Conservation (phyloP, 2,329 filamentous ascomycete genomes). For the Xylaria sp. region DNA sequence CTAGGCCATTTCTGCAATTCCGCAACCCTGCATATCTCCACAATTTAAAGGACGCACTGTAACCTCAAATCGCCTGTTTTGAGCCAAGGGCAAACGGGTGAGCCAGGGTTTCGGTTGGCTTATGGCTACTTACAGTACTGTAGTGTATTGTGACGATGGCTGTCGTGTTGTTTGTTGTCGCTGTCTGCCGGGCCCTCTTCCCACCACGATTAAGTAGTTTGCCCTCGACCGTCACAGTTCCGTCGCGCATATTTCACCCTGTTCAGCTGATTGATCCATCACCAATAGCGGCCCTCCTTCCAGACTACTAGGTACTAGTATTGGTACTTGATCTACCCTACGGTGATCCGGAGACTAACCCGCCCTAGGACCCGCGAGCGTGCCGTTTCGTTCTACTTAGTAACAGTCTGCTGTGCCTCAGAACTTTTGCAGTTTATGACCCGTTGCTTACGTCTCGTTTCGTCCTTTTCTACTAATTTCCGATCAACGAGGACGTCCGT, state of each 20-base stretch:
- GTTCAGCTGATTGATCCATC: conserved; percentile 18
- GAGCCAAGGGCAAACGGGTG: not conserved
- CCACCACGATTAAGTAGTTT: conserved; percentile 1
- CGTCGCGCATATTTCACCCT: conserved; percentile 10
- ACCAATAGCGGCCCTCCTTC: not conserved
- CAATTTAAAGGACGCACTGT: conserved; percentile 24
- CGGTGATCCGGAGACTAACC: conserved; percentile 11
- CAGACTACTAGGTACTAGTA: conserved; percentile 6
- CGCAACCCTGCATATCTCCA: conserved; percentile 20
- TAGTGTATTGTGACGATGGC: conserved; percentile 13
- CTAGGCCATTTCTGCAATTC: conserved; percentile 9
- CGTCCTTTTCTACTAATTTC: conserved; percentile 1
- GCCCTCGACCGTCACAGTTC: conserved; percentile 9
- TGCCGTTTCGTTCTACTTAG: not conserved
- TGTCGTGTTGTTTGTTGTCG: conserved; percentile 7
- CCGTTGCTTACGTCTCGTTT: conserved; percentile 12
- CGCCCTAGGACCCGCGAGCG: conserved; percentile 1
- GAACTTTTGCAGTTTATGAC: conserved; percentile 2
- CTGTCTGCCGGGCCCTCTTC: conserved; percentile 7
- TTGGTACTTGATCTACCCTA: not conserved
- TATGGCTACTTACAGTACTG: conserved; percentile 1
- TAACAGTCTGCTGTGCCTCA: conserved; percentile 5
- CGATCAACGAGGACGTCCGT: conserved; percentile 2
- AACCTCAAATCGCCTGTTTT: conserved; percentile 15
- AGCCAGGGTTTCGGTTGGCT: conserved; percentile 19